These are phyloP conservation scores for Buddleja alternifolia DNA, from an alignment of 257 asterid genomes.

Conservation along the genomic window DNA sequence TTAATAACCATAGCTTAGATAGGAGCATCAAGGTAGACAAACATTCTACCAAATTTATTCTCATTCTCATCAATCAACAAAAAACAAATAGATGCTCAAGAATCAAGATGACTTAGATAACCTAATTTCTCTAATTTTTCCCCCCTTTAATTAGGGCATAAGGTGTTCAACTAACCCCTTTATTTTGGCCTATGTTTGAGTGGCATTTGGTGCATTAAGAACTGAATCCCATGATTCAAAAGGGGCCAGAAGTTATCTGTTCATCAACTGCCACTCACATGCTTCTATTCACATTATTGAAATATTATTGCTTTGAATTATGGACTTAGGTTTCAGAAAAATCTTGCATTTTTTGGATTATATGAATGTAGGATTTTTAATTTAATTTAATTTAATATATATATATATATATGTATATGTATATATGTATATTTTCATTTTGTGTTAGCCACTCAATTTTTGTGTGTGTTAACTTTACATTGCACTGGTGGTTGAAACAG, in stretches of 20 bases:
- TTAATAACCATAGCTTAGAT: not conserved
- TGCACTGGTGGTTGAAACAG: conserved; percentile 41
- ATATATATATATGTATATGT: too few species aligned
- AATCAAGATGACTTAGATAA: conserved; percentile 30
- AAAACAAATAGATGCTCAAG: conserved; percentile 3
- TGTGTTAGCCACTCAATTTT: conserved; percentile 27
- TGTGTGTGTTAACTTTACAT: conserved; percentile 24
- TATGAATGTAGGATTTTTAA: not conserved
- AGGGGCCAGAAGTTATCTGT: conserved; percentile 33
- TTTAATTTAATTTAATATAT: too few species aligned
- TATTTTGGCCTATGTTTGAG: conserved; percentile 20
- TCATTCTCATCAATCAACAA: not conserved
- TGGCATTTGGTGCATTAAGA: conserved; percentile 44
- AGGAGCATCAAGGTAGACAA: conserved; percentile 23
- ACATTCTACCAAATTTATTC: conserved; percentile 25
- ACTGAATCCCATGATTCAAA: conserved; percentile 32
- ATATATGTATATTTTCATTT: too few species aligned
- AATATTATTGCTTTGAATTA: conserved; percentile 16
- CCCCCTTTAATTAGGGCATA: not conserved
- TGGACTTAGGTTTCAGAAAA: not conserved
- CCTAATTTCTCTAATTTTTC: conserved; percentile 40
- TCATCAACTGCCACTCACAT: conserved; percentile 53
- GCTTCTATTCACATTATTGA: conserved; percentile 33
- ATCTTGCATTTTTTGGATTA: not conserved
- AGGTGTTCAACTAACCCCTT: conserved; percentile 41